Evolutionary conservation across 1,284 basidiomycete species (phyloP).

Genomic region (Naganishia liquefaciens): DNA sequence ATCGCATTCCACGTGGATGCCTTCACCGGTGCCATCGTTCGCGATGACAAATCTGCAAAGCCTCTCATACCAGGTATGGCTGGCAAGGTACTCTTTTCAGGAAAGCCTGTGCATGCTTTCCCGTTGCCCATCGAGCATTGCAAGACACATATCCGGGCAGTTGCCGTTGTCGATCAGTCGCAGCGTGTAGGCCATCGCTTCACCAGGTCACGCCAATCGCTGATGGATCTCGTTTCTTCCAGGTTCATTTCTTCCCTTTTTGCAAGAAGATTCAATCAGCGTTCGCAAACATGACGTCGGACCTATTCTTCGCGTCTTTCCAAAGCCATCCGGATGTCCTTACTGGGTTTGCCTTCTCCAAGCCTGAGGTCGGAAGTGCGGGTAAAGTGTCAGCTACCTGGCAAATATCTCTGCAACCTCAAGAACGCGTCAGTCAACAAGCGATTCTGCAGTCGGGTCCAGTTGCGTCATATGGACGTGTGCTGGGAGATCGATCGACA

Average conservation of each 20-base stretch:
- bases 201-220: background rate
- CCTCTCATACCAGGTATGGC: slow-evolving; percentile 15
- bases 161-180: slow-evolving; percentile 45
- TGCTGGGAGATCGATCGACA: slow-evolving; percentile 81
- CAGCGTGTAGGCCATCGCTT: slow-evolving; percentile 33
- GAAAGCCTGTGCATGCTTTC: slow-evolving; percentile 43
- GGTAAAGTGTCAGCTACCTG: slow-evolving; percentile 53
- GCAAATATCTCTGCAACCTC: slow-evolving; percentile 63
- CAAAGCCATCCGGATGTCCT: slow-evolving; percentile 18
- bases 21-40: slow-evolving; percentile 64
- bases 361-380: slow-evolving; percentile 12
- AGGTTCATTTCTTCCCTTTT: slow-evolving; percentile 50
- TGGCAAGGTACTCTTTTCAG: slow-evolving; percentile 45
- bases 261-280: slow-evolving; percentile 49
- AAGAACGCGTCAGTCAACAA: slow-evolving; percentile 56
- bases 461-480: slow-evolving; percentile 77
- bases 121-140: slow-evolving; percentile 49
- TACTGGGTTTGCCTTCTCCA: background rate
- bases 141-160: slow-evolving; percentile 43
- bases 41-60: background rate
- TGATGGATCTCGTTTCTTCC: background rate
- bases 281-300: slow-evolving; percentile 39
- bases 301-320: slow-evolving; percentile 40
- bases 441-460: slow-evolving; percentile 53
- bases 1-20: slow-evolving; percentile 77